A percentile compares a stretch with the other conserved stretches of the same genome.
Evolutionary conservation across 2,329 filamentous ascomycete species (phyloP).

Genomic region (Raffaelea arxii): DNA sequence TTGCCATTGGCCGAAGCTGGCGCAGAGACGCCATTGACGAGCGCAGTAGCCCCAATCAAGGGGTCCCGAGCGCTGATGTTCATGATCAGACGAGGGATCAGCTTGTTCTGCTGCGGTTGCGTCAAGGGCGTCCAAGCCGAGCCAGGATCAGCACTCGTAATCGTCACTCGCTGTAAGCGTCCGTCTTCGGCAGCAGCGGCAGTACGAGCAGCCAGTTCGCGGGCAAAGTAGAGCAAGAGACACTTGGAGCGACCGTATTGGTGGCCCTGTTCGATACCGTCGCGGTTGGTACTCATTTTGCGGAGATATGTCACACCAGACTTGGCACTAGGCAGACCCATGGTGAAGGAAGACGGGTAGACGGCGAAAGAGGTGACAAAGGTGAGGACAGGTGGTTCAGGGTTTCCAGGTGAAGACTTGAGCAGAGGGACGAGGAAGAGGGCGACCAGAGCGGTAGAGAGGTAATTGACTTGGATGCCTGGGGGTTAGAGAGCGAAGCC

Average conservation of each 20-base stretch:
- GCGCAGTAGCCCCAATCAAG: slow-evolving; percentile 24
- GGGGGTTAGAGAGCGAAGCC: too few relatives aligned
- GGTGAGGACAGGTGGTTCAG: slow-evolving; percentile 24
- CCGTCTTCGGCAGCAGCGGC: slow-evolving; percentile 10
- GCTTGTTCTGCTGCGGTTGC: slow-evolving; percentile 22
- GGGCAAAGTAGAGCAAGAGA: slow-evolving; percentile 26
- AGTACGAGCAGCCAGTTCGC: slow-evolving; percentile 22
- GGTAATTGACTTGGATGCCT: slow-evolving; percentile 25
- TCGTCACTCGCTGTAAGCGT: slow-evolving; percentile 19
- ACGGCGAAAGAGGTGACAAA: slow-evolving; percentile 28
- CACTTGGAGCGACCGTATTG: slow-evolving; percentile 28
- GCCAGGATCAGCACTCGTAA: slow-evolving; percentile 28
- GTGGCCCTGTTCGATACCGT: slow-evolving; percentile 24
- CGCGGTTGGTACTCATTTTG: slow-evolving; percentile 24
- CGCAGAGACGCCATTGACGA: slow-evolving; percentile 26
- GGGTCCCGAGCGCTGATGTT: slow-evolving; percentile 26
- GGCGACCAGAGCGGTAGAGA: slow-evolving; percentile 23
- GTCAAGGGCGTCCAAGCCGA: slow-evolving; percentile 29
- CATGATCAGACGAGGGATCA: slow-evolving; percentile 27
- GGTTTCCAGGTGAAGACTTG: slow-evolving; percentile 15
- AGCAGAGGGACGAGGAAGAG: slow-evolving; percentile 23
- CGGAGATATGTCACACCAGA: slow-evolving; percentile 23
- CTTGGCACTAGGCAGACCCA: slow-evolving; percentile 17
- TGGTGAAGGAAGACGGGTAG: slow-evolving; percentile 27
- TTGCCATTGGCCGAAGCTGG: slow-evolving; percentile 21